These are phyloP conservation scores for Kazachstania sp. DNA, from an alignment of 1,139 yeast species.

Conservation along the genomic window DNA sequence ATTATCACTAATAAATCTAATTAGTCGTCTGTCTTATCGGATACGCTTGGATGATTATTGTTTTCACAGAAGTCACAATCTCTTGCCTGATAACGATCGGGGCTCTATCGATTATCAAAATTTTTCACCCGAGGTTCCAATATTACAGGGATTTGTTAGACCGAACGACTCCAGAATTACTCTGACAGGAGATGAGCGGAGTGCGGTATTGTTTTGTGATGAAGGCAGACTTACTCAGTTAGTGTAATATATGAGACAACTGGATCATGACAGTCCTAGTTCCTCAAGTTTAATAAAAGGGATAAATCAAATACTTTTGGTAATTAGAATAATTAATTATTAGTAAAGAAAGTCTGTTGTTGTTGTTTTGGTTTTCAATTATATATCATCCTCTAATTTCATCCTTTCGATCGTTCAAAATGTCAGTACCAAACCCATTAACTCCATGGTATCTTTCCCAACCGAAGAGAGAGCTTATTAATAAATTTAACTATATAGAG, in stretches of 20 bases:
- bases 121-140: not conserved
- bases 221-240: too few species aligned
- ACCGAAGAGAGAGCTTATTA: slow-evolving; percentile 16
- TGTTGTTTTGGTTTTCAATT: not conserved
- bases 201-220: too few species aligned
- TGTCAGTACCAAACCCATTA: not conserved
- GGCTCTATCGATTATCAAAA: not conserved
- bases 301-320: too few species aligned
- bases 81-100: not conserved
- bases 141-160: not conserved
- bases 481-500: slow-evolving; percentile 28
- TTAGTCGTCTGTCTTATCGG: not conserved
- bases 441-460: slow-evolving; percentile 27
- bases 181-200: too few species aligned
- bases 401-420: not conserved
- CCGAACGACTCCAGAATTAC: not conserved
- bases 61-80: not conserved
- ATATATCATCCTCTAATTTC: not conserved
- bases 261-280: too few species aligned
- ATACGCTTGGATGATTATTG: too few species aligned
- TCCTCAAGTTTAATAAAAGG: too few species aligned
- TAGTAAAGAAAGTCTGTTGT: too few species aligned
- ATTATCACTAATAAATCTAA: not conserved
- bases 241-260: too few species aligned
- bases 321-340: too few species aligned